phyloP scores from a whole-genome alignment of 805 yeast species.

The Diddensiella caesifluorescens region DNA sequence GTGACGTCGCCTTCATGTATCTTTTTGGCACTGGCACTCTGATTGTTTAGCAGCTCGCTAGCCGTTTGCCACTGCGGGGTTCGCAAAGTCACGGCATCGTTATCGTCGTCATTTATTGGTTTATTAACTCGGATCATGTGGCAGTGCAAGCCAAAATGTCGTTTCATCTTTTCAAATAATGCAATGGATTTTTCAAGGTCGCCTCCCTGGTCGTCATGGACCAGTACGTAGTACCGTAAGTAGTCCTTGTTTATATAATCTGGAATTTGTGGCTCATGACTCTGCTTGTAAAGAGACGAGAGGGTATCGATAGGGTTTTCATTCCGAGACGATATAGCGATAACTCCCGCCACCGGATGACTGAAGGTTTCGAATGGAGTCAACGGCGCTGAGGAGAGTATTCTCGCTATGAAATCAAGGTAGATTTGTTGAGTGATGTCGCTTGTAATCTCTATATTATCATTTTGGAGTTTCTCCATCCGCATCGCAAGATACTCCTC shows the following conservation, averaged over 20 bases:
- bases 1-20: conserved; percentile 36
- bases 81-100: conserved; percentile 8
- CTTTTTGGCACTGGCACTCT: conserved; percentile 14
- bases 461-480: conserved; percentile 7
- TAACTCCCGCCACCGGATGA: conserved; percentile 75
- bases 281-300: conserved; percentile 44
- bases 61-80: conserved; percentile 5
- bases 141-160: conserved; percentile 31
- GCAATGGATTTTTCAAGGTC: conserved; percentile 41
- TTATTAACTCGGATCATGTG: conserved; percentile 21
- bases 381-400: conserved; percentile 53
- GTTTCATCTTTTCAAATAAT: conserved; percentile 38
- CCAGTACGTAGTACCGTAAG: conserved; percentile 45
- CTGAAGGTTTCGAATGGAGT: conserved; percentile 80
- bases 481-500: conserved; percentile 24
- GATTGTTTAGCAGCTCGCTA: conserved; percentile 14
- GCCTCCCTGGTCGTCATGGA: conserved; percentile 44
- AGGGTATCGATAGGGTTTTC: conserved; percentile 55
- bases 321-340: conserved; percentile 57
- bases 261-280: conserved; percentile 41
- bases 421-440: conserved; percentile 41
- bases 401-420: conserved; percentile 50
- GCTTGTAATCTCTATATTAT: conserved; percentile 2
- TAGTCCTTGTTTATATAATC: conserved; percentile 64
- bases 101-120: conserved; percentile 16